Evolutionary conservation across 306 rosid genomes (phyloP).

Genomic region (Medicago ruthenica): DNA sequence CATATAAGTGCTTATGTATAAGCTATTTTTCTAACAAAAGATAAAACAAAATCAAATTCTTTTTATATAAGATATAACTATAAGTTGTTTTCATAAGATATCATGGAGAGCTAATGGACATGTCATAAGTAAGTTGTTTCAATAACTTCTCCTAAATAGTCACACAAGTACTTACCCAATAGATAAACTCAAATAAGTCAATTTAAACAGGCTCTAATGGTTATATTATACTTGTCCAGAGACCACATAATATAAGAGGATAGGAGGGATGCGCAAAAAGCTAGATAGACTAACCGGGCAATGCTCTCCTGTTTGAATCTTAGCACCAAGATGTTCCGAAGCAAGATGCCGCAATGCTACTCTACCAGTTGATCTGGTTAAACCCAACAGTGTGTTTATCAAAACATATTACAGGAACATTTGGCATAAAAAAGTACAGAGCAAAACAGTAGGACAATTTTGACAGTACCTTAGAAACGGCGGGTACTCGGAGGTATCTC

Average conservation of each 20-base stretch:
- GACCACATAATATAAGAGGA: slow-evolving; percentile 7
- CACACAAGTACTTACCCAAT: too few species aligned
- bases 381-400: slow-evolving; percentile 41
- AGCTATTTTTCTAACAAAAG: too few species aligned
- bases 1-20: too few species aligned
- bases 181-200: too few species aligned
- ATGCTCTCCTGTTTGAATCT: slow-evolving; percentile 93
- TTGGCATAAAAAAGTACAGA: slow-evolving; percentile 13
- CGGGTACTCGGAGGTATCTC: slow-evolving; percentile 84
- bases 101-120: too few species aligned
- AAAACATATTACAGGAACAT: slow-evolving; percentile 27
- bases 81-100: too few species aligned
- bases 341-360: slow-evolving; percentile 88
- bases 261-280: background rate
- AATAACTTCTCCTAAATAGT: too few species aligned
- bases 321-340: slow-evolving; percentile 69
- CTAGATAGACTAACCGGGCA: slow-evolving; percentile 77
- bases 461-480: slow-evolving; percentile 68
- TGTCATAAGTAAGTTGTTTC: too few species aligned
- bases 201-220: too few species aligned
- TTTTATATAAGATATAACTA: too few species aligned
- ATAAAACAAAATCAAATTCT: too few species aligned
- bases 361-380: slow-evolving; percentile 60
- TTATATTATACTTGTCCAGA: slow-evolving; percentile 12
- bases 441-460: background rate